phyloP scores from a whole-genome alignment of 2,329 filamentous ascomycete species.

The Neonectria coccinea region DNA sequence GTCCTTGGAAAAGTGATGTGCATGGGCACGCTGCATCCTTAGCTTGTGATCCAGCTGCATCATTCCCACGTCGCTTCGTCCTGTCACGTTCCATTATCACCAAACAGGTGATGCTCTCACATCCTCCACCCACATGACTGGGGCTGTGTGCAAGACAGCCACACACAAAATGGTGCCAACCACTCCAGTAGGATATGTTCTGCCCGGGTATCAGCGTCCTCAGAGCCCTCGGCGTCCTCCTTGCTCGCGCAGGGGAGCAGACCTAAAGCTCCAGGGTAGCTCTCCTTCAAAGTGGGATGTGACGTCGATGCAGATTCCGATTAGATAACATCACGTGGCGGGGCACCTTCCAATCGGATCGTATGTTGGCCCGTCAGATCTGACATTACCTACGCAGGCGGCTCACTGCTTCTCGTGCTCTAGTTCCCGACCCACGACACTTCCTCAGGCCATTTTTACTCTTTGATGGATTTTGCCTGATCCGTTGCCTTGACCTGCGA shows the following conservation, averaged over 20 bases:
- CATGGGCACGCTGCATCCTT: slow-evolving; percentile 20
- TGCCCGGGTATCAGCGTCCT: background rate
- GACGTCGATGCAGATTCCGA: slow-evolving; percentile 9
- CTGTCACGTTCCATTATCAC: slow-evolving; percentile 26
- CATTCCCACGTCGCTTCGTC: slow-evolving; percentile 12
- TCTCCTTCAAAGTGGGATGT: slow-evolving; percentile 3
- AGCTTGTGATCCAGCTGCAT: slow-evolving; percentile 17
- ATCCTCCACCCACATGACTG: slow-evolving; percentile 10
- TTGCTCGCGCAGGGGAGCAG: no score
- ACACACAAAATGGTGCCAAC: background rate
- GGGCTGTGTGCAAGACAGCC: slow-evolving; percentile 14
- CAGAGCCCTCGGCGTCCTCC: background rate
- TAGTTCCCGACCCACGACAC: slow-evolving; percentile 21
- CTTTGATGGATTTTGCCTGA: slow-evolving; percentile 21
- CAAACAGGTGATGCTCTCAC: slow-evolving; percentile 20
- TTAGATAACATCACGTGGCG: slow-evolving; percentile 31
- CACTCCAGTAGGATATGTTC: background rate
- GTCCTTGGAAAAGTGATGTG: slow-evolving; percentile 21
- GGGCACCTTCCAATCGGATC: slow-evolving; percentile 25
- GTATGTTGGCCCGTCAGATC: slow-evolving; percentile 25
- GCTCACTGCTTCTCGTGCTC: slow-evolving; percentile 16
- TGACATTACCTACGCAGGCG: slow-evolving; percentile 10
- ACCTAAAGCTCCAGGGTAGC: slow-evolving; percentile 18
- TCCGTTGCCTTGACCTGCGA: slow-evolving; percentile 13
- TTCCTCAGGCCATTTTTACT: slow-evolving; percentile 7